Conservation (phyloP, 768 basidiomycete species). For the Agrocybe pediades region DNA sequence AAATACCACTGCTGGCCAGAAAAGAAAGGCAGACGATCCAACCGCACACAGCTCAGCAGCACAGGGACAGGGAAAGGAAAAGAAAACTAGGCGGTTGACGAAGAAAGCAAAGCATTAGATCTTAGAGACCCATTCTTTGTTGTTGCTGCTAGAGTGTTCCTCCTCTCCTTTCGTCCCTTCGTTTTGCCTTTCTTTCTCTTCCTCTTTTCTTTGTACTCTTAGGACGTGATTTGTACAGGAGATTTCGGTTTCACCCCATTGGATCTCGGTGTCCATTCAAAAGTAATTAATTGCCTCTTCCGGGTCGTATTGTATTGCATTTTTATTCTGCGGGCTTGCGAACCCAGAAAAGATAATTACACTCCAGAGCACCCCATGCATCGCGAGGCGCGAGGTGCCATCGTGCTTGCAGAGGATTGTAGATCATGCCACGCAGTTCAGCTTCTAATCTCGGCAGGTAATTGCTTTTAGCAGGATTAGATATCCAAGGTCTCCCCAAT, state of each 20-base stretch:
- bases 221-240: neutral
- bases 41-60: constrained; percentile 15
- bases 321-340: constrained; percentile 51
- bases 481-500: constrained; percentile 56
- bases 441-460: constrained; percentile 66
- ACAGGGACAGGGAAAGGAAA: constrained; percentile 31
- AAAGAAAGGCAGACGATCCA: constrained; percentile 53
- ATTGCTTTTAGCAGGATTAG: constrained; percentile 43
- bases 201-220: neutral
- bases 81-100: constrained; percentile 51
- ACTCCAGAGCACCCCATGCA: constrained; percentile 54
- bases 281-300: neutral
- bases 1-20: constrained; percentile 41
- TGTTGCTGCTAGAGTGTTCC: too few species aligned
- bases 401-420: constrained; percentile 66
- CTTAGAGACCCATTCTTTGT: neutral
- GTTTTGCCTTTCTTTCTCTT: constrained; percentile 4
- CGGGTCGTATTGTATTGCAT: neutral
- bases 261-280: neutral
- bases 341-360: constrained; percentile 90
- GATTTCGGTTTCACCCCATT: neutral
- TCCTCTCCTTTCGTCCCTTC: too few species aligned
- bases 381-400: constrained; percentile 72
- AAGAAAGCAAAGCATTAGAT: constrained; percentile 47
- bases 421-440: constrained; percentile 79